Base-by-base conservation (phyloP, 2,329 filamentous ascomycete species). In the Talaromyces sp. region DNA sequence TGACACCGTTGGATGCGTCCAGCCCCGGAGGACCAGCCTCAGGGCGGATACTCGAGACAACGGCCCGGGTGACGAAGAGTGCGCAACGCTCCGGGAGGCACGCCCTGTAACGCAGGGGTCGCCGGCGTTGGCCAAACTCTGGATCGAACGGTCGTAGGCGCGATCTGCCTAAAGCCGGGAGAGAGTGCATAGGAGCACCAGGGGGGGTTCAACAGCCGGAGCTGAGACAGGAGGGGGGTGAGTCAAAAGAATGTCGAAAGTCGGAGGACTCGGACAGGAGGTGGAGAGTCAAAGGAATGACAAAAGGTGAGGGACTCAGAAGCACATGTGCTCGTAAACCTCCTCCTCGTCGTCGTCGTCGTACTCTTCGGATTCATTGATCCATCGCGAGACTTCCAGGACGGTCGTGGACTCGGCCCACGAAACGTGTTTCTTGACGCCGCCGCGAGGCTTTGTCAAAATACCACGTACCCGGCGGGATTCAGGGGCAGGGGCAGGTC, bases 21-120 rank as follows among this genome's bases (percentile, higher is more conserved):
- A 24, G 19, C 43, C 21, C 43, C 3, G 9, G 19, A 24, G 43
- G 35, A 38, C 35, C 35, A 38, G 35, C 35, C 43, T 24, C 43
- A 17, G 7, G 14, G 19, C n/a, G 43, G 29, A 55, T 26, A 41
- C 43, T 50, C 52, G 41, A 59, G 41, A 24, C 21, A 59, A 55
- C 57, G 24, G 57, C 57, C 57, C 29, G 35, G 38, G 29, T 50
- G 32, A 50, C 57, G 52, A 55, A n/a, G 24, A 50, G 57, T 59
- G 52, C 52, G 29, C 53, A 41, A 29, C 29, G n/a, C 38, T 10
- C n/a, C 17, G 32, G 41, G 24, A 52, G 43, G 41, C 57, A 59
- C 52, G 52, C 57, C 52, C 57, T 32, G 14, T 51, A 7, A 32
- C 14, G n/a, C 32, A 32, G 57, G 57, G 57, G 52, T 59, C 57